Evolutionary conservation across 306 rosid genomes (phyloP), one percentile per base, ranked within the genome.

Genomic region (Quercus gilva): DNA sequence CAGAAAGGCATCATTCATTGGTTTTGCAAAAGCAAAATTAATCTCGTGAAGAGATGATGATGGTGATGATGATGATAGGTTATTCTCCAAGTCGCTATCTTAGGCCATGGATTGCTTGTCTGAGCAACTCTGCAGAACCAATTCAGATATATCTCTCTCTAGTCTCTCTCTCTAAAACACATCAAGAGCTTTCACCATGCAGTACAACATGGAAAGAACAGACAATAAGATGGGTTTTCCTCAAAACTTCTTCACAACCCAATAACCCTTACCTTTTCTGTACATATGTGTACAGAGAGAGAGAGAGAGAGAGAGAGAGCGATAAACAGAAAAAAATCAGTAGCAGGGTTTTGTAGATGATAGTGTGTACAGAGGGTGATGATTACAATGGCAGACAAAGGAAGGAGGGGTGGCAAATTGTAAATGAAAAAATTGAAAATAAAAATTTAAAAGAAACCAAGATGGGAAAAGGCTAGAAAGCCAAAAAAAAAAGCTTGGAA

Each of bases 1-100:
- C 84, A 81, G 86, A 87, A 81, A 87, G 86, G 85, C 76, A 83
- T 82, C 79, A 88, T 81, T 79, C 60, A 85, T 81, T 84, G 78
- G 81, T 51, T 68, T 61, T 80, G 61, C 29, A 69, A 79, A 85
- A 71, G 78, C 18, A 55, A 74, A 76, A 45, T 61, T 82, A 70
- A 74, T 85, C 87, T 87, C 80, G 85, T 83, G 89, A 90, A 80
- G 79, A 79, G 86, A 74, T 31, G 83, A 83, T 76, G 85, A 72
- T 31, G 80, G 53, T 60, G 81, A 72, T 58, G 86, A 86, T 76
- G 79, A 84, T 74, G 90, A 81, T 81, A 82, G 80, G 76, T 90
- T 86, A 81, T 86, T 84, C 88, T 89, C 84, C 73, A 84, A 61
- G 92, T 91, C 94, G 82, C 93, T 90, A 78, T 89, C 95, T 59